phyloP scores from a whole-genome alignment of 805 yeast genomes.

The Saccharomycopsis selenospora region DNA sequence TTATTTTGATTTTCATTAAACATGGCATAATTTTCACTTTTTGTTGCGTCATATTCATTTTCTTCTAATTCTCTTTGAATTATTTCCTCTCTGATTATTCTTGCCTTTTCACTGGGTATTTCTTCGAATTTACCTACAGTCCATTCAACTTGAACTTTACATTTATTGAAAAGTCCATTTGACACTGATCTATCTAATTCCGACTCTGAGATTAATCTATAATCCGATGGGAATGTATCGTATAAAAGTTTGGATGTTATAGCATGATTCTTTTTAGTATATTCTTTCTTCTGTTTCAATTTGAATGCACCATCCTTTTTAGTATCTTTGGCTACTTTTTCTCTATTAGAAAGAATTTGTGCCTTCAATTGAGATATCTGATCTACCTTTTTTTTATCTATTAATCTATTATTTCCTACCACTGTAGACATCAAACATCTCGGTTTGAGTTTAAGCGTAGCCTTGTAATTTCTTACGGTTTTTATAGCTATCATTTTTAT shows the following conservation, averaged over 20 bases:
- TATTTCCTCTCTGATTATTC: constrained; percentile 23
- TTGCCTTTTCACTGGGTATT: constrained; percentile 49
- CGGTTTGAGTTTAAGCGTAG: no score
- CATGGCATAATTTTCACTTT: not conserved
- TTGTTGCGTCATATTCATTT: constrained; percentile 7
- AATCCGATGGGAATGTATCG: constrained; percentile 10
- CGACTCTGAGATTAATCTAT: constrained; percentile 10
- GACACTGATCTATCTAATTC: constrained; percentile 17
- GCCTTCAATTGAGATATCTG: not conserved
- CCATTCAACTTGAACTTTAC: constrained; percentile 52
- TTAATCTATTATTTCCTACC: no score
- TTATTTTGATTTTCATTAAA: no score
- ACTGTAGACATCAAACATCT: no score
- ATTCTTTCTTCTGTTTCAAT: not conserved
- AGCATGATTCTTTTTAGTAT: not conserved
- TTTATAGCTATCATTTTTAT: no score
- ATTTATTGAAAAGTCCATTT: constrained; percentile 39
- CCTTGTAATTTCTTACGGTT: no score
- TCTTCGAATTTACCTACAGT: constrained; percentile 43
- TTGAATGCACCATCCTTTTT: not conserved
- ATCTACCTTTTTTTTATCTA: not conserved
- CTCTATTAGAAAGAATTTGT: not conserved
- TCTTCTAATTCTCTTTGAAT: constrained; percentile 17
- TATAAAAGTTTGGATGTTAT: constrained; percentile 1
- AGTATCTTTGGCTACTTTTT: not conserved